phyloP scores from a whole-genome alignment of 2,329 filamentous ascomycete species.

The Cladosporium sp. region DNA sequence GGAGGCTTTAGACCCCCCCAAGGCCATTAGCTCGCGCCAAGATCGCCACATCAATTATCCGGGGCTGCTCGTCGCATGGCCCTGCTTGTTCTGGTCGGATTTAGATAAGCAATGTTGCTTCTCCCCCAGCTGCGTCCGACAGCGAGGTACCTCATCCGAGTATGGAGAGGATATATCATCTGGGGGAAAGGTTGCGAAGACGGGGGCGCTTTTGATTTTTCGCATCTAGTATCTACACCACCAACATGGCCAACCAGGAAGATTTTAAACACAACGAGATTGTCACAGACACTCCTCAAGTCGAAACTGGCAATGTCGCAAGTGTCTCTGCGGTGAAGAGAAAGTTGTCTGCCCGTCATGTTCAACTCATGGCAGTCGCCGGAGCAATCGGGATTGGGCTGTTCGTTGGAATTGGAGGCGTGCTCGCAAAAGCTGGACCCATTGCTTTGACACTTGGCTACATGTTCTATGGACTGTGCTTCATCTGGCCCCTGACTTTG shows the following conservation, averaged over 20 bases:
- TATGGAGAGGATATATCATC: not conserved
- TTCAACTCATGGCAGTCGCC: constrained; percentile 19
- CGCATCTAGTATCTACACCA: not conserved
- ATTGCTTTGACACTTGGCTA: constrained; percentile 35
- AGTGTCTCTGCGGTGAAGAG: not conserved
- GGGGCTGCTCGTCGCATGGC: not conserved
- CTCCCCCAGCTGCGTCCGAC: not conserved
- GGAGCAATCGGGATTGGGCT: constrained; percentile 18
- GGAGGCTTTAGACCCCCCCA: not conserved
- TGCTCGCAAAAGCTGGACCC: constrained; percentile 33
- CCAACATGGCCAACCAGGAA: not conserved
- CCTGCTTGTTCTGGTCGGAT: not conserved
- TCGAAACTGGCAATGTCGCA: not conserved
- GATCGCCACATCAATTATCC: not conserved
- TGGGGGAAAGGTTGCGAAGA: not conserved
- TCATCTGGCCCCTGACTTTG: constrained; percentile 40
- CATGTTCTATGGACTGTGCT: constrained; percentile 15
- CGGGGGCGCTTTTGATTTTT: not conserved
- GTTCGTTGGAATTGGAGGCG: constrained; percentile 15
- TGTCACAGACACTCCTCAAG: not conserved
- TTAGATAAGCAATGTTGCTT: not conserved
- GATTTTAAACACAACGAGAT: not conserved
- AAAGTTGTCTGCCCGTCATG: constrained; percentile 8
- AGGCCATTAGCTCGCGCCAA: not conserved
- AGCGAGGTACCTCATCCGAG: not conserved